A percentile compares a stretch with the other conserved stretches of the same genome.
These are phyloP conservation scores for cucumber (Cucumis sativus) DNA, from an alignment of 306 rosid species.

Conservation along the genomic window DNA sequence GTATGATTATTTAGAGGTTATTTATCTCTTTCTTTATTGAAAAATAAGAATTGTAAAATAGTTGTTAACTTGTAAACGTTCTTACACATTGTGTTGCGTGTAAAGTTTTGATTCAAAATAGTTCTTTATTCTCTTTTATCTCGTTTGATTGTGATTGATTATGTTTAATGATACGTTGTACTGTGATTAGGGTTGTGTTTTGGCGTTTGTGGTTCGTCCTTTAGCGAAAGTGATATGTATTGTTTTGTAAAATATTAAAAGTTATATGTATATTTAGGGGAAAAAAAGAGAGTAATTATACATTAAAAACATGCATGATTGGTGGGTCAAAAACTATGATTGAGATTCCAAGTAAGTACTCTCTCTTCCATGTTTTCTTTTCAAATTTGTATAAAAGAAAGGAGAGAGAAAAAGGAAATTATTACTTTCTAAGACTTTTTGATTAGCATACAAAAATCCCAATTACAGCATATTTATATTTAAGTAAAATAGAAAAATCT, in stretches of 20 bases:
- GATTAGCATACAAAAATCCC: not conserved
- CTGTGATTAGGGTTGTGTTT: too few species aligned
- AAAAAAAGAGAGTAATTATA: not conserved
- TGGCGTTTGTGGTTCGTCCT: too few species aligned
- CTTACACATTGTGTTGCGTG: too few species aligned
- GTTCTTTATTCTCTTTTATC: too few species aligned
- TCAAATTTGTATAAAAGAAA: not conserved
- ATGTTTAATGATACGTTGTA: too few species aligned
- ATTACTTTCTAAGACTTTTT: not conserved
- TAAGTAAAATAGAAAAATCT: not conserved
- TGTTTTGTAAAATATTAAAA: too few species aligned
- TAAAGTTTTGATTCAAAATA: too few species aligned
- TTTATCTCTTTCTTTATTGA: too few species aligned
- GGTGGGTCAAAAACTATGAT: conserved; percentile 10
- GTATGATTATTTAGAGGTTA: too few species aligned
- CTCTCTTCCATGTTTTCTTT: not conserved
- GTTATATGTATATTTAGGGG: not conserved
- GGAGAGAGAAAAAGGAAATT: not conserved
- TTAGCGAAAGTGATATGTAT: not conserved
- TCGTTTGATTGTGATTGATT: too few species aligned
- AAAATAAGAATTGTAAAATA: too few species aligned
- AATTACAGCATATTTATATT: not conserved
- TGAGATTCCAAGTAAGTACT: not conserved
- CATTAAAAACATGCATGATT: conserved; percentile 7
- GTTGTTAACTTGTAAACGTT: too few species aligned